Evolutionary conservation across 768 basidiomycete species (phyloP).

Genomic region (Tylopilus sp.): DNA sequence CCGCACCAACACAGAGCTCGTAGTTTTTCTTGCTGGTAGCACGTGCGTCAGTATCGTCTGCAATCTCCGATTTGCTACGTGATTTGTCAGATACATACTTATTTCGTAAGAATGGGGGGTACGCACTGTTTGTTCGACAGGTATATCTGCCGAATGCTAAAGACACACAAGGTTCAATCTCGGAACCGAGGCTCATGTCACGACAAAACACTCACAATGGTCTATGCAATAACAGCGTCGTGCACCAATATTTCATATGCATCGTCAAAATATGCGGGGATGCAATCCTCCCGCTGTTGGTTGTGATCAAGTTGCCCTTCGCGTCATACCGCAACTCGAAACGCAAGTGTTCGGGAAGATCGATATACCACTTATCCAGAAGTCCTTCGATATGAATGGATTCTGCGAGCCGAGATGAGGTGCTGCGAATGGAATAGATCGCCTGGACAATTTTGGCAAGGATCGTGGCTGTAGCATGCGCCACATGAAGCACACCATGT

Average conservation of each 20-base stretch:
- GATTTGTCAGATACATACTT: neutral
- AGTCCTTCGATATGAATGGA: slow-evolving; percentile 53
- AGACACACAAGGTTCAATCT: slow-evolving; percentile 1
- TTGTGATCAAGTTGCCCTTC: slow-evolving; percentile 26
- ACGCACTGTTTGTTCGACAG: slow-evolving; percentile 38
- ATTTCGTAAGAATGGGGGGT: neutral
- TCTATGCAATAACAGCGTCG: slow-evolving; percentile 68
- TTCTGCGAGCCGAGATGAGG: slow-evolving; percentile 55
- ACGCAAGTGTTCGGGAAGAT: slow-evolving; percentile 64
- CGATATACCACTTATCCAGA: slow-evolving; percentile 73
- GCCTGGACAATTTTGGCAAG: slow-evolving; percentile 65
- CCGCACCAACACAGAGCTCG: slow-evolving; percentile 70
- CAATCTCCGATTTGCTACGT: slow-evolving; percentile 34
- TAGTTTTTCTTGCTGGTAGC: slow-evolving; percentile 60
- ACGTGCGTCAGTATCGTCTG: slow-evolving; percentile 52
- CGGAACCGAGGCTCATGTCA: neutral
- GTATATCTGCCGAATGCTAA: slow-evolving; percentile 27
- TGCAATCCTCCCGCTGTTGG: slow-evolving; percentile 33
- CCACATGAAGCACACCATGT: slow-evolving; percentile 4
- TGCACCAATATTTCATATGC: slow-evolving; percentile 87
- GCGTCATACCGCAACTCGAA: slow-evolving; percentile 49
- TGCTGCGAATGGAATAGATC: slow-evolving; percentile 64
- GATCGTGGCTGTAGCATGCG: slow-evolving; percentile 51
- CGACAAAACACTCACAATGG: slow-evolving; percentile 58
- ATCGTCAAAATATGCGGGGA: slow-evolving; percentile 68